Evolutionary conservation across 2,329 filamentous ascomycete genomes (phyloP).

Genomic region (Pseudonectria foliicola): DNA sequence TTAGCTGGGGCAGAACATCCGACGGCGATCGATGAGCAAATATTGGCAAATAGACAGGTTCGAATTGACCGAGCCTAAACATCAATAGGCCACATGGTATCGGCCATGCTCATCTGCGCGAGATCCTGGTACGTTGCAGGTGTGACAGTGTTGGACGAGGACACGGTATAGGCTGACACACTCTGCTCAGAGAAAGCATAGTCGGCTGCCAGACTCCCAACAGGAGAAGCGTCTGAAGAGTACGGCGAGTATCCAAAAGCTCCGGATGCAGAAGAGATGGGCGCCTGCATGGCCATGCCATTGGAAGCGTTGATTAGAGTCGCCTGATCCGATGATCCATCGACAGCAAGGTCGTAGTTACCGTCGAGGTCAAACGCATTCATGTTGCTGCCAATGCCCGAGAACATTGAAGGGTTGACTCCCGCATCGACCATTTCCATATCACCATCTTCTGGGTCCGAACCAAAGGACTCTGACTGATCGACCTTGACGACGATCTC

Average conservation of each 20-base stretch:
- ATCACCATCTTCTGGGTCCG: slow-evolving; percentile 26
- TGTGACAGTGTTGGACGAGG: slow-evolving; percentile 23
- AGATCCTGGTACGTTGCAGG: slow-evolving; percentile 20
- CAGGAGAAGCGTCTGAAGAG: slow-evolving; percentile 13
- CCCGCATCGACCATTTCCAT: slow-evolving; percentile 11
- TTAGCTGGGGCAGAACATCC: no score
- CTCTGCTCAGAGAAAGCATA: slow-evolving; percentile 21
- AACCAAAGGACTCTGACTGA: slow-evolving; percentile 29
- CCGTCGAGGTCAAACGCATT: slow-evolving; percentile 13
- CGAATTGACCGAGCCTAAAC: slow-evolving; percentile 4
- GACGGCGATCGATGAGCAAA: slow-evolving; percentile 2
- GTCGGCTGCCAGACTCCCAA: slow-evolving; percentile 15
- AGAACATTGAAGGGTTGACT: slow-evolving; percentile 13
- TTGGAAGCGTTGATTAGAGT: slow-evolving; percentile 13
- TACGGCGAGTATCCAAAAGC: slow-evolving; percentile 17
- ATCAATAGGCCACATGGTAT: slow-evolving; percentile 12
- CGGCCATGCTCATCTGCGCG: slow-evolving; percentile 15
- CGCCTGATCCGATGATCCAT: slow-evolving; percentile 10
- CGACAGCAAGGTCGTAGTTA: slow-evolving; percentile 16
- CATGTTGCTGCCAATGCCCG: slow-evolving; percentile 18
- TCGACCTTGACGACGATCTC: slow-evolving; percentile 40
- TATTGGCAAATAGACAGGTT: neutral
- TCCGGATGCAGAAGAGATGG: slow-evolving; percentile 19
- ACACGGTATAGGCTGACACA: slow-evolving; percentile 19
- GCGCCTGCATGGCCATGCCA: slow-evolving; percentile 14